phyloP scores from a whole-genome alignment of 345 rosid genomes.

The Capsella bursapastoris region DNA sequence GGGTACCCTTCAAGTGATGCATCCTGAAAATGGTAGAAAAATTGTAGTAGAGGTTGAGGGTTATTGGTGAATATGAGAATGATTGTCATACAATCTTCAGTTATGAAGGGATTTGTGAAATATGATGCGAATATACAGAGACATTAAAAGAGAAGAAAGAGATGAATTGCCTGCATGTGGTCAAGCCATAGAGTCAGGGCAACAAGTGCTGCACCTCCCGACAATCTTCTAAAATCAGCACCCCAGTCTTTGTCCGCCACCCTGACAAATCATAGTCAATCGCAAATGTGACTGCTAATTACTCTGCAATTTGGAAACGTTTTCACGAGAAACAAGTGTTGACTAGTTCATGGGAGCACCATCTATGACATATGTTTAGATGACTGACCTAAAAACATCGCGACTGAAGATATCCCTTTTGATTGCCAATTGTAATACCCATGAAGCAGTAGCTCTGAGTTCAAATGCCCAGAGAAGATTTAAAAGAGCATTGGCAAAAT shows the following conservation, averaged over 20 bases:
- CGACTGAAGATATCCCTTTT: slow-evolving; percentile 72
- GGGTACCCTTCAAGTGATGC: slow-evolving; percentile 95
- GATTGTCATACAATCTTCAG: slow-evolving; percentile 19
- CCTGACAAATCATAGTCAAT: slow-evolving; percentile 53
- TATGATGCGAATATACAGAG: slow-evolving; percentile 9
- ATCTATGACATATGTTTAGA: neutral
- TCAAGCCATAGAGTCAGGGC: slow-evolving; percentile 97
- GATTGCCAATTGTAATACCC: slow-evolving; percentile 86
- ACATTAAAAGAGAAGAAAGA: slow-evolving; percentile 23
- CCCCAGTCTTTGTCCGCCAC: slow-evolving; percentile 97
- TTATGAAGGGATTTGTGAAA: neutral
- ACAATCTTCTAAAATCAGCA: slow-evolving; percentile 89
- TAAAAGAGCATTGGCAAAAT: slow-evolving; percentile 83
- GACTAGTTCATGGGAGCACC: neutral
- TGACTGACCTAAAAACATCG: slow-evolving; percentile 75
- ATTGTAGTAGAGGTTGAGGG: slow-evolving; percentile 20
- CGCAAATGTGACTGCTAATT: slow-evolving; percentile 12
- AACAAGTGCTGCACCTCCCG: slow-evolving; percentile 96
- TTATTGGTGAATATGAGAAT: slow-evolving; percentile 17
- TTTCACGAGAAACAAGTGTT: slow-evolving; percentile 16
- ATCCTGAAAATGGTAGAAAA: slow-evolving; percentile 54
- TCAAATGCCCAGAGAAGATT: slow-evolving; percentile 96
- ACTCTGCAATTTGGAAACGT: neutral
- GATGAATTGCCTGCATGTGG: slow-evolving; percentile 78
- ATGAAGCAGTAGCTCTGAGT: slow-evolving; percentile 87